phyloP scores from a whole-genome alignment of 176 grass and related monocot genomes.

The Tillandsia leiboldiana region DNA sequence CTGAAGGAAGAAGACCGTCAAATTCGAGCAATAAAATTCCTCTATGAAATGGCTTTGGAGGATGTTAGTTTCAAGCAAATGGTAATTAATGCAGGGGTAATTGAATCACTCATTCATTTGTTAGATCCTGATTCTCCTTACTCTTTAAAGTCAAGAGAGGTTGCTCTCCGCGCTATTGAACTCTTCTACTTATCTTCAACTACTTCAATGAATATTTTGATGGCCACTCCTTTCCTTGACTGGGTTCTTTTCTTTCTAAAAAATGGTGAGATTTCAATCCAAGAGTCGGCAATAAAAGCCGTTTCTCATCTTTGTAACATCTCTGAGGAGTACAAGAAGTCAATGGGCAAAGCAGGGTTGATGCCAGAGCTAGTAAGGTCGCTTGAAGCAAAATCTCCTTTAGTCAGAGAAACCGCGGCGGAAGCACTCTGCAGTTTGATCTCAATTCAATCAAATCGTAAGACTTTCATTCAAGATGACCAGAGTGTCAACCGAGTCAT shows the following conservation, averaged over 20 bases:
- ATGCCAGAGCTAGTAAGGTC: slow-evolving; percentile 41
- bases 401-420: slow-evolving; percentile 52
- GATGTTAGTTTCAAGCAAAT: slow-evolving; percentile 41
- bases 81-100: slow-evolving; percentile 44
- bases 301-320: slow-evolving; percentile 41
- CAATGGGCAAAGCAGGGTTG: slow-evolving; percentile 54
- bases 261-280: slow-evolving; percentile 44
- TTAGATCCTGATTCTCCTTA: slow-evolving; percentile 58
- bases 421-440: slow-evolving; percentile 49
- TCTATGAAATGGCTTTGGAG: slow-evolving; percentile 46
- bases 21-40: slow-evolving; percentile 45
- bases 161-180: slow-evolving; percentile 51
- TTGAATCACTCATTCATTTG: slow-evolving; percentile 50
- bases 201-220: slow-evolving; percentile 33
- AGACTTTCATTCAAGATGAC: slow-evolving; percentile 57
- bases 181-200: slow-evolving; percentile 51
- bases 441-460: slow-evolving; percentile 28
- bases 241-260: slow-evolving; percentile 59
- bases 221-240: slow-evolving; percentile 35
- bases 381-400: slow-evolving; percentile 51
- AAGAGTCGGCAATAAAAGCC: slow-evolving; percentile 55
- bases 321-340: slow-evolving; percentile 49
- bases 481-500: slow-evolving; percentile 49
- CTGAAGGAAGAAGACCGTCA: slow-evolving; percentile 48
- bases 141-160: slow-evolving; percentile 67